Evolutionary conservation across 192 early-diverging fungal genomes (phyloP), one percentile per base, ranked within the genome.

Genomic region (Coemansia sp.): DNA sequence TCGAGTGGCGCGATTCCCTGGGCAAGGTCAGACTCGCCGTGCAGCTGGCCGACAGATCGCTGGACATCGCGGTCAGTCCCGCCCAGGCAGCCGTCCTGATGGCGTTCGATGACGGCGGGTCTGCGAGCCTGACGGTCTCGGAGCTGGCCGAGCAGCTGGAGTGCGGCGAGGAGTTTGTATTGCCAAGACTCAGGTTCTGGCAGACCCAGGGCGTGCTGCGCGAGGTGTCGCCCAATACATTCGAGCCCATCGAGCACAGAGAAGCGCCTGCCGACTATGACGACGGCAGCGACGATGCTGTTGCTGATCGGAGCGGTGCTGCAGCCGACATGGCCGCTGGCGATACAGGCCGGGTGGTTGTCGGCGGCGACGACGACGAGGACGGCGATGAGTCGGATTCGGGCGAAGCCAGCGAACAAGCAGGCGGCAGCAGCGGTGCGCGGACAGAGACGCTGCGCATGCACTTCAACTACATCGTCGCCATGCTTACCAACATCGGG

Each of bases 401-500:
- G 0, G 74, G 50, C 19, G 55, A 57, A 4, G 19, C 35, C n/a
- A n/a, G n/a, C n/a, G n/a, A n/a, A n/a, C n/a, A n/a, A n/a, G 4
- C 4, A 14, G n/a, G 55, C 6, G 16, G 35, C 14, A 11, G 22
- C 55, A 34, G 7, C 10, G 2, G 35, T 29, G 62, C 63, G 1
- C 53, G 67, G 14, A 60, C 71, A 0, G 81, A 83, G 19, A 71
- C 73, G 19, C 36, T 84, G 61, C 83, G 74, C 13, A 47, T 83
- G 60, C 73, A 84, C 58, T 83, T 71, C 32, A 72, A 81, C 50
- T 86, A 79, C 47, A 71, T 86, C 27, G 72, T 74, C 18, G 83
- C 74, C 18, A 84, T 86, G 75, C 68, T 86, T 20, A 83, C 82
- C 28, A 86, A 85, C 60, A 72, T 86, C 47, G 85, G 85, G 0